Evolutionary conservation across 148 eudicot genomes (phyloP), one percentile per base, ranked within the genome.

Genomic region (Persicaria tinctoria): DNA sequence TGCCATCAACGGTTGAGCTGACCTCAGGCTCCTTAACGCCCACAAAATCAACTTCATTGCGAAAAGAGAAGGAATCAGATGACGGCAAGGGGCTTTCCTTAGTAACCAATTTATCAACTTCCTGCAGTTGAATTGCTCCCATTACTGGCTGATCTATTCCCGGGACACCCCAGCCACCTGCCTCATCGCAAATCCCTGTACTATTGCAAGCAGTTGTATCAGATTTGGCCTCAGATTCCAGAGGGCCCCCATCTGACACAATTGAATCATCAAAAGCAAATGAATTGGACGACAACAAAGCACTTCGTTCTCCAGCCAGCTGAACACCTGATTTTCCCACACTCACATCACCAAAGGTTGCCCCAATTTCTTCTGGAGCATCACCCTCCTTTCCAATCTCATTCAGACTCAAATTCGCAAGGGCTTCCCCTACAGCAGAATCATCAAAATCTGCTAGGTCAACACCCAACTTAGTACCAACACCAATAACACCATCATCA

Each of bases 391-490:
- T 62, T 49, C 72, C 82, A 72, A 41, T 51, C 76, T 83, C 88
- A 70, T 78, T 79, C 7, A 83, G 20, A 76, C 88, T 86, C 81
- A 88, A 84, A 81, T 89, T 86, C 0, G 89, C 87, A 79, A 90
- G 82, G 0, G 82, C 83, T 75, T 88, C 88, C 1, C 73, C 84
- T 49, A 87, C 93, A 81, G 51, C 74, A 4, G 32, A 71, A 48
- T 71, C 75, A 73, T 74, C 79, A 51, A 83, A 87, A 73, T 86
- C 87, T 1, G 68, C 80, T 7, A 75, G 41, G 6, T 78, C 77
- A 20, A 51, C 51, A 0, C 46, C 68, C 4, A 17, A 69, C 75
- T 63, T 74, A 71, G 76, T 80, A n/a, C 66, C 81, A 60, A 38
- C 76, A 51, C 47, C 77, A 53, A 74, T 51, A 70, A 32, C 73